A percentile compares a stretch with the other conserved stretches of the same genome.
These are phyloP conservation scores for Alternaria atra DNA, from an alignment of 2,329 filamentous ascomycete species.

Conservation along the genomic window DNA sequence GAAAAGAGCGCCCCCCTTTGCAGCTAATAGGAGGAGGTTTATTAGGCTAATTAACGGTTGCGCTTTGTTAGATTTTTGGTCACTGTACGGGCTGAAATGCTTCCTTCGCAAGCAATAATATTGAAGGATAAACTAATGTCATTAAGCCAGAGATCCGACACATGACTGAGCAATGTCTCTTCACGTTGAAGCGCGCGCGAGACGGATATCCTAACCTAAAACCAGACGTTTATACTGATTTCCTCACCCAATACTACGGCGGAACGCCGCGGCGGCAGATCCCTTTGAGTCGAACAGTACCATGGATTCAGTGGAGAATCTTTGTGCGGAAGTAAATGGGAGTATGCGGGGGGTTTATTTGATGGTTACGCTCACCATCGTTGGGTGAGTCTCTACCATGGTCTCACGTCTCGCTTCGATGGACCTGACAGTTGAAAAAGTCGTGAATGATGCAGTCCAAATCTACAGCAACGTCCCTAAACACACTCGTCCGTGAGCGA, in stretches of 20 bases:
- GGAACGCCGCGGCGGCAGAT: neutral
- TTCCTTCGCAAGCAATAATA: too few relatives aligned
- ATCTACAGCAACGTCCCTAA: neutral
- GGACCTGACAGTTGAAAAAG: neutral
- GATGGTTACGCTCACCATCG: neutral
- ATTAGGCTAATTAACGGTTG: too few relatives aligned
- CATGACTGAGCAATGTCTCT: neutral
- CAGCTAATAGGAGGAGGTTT: too few relatives aligned
- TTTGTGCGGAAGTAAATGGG: neutral
- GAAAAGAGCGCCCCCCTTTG: too few relatives aligned
- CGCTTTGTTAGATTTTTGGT: too few relatives aligned
- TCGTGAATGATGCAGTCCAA: too few relatives aligned
- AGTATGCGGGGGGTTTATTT: neutral
- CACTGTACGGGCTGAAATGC: too few relatives aligned
- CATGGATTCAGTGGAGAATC: neutral
- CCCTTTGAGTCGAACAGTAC: neutral
- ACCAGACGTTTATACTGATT: neutral
- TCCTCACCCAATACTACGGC: neutral
- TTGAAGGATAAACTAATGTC: too few relatives aligned
- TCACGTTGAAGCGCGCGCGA: too few relatives aligned
- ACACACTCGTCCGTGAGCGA: neutral
- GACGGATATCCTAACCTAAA: neutral
- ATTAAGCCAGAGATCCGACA: too few relatives aligned
- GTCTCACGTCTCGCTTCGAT: neutral
- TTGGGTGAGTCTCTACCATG: constrained; percentile 6